phyloP scores from a whole-genome alignment of 495 filamentous ascomycete genomes.

The Jackrogersella multiformis region DNA sequence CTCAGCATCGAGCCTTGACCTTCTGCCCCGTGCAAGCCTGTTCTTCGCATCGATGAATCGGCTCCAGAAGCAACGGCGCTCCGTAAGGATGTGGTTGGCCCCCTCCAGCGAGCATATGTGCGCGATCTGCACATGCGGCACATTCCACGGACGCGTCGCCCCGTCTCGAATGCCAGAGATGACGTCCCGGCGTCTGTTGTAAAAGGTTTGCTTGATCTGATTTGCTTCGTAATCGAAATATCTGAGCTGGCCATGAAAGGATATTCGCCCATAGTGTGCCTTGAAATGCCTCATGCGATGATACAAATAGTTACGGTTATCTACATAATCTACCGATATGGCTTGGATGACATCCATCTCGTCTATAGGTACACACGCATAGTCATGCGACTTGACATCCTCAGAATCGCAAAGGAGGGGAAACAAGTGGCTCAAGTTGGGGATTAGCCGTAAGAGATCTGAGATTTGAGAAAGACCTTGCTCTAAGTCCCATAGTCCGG shows the following conservation, averaged over 20 bases:
- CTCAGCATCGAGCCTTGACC: neutral
- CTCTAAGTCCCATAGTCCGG: neutral
- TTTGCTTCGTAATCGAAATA: neutral
- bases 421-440: slow-evolving; percentile 3
- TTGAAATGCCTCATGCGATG: neutral
- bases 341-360: slow-evolving; percentile 1
- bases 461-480: neutral
- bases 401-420: neutral
- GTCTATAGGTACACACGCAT: slow-evolving; percentile 2
- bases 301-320: neutral
- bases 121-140: neutral
- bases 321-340: neutral
- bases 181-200: neutral
- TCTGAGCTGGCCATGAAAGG: neutral
- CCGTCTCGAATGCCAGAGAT: neutral
- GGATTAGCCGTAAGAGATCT: neutral
- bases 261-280: neutral
- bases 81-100: neutral
- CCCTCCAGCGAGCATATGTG: neutral
- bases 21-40: neutral
- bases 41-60: neutral
- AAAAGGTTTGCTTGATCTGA: neutral
- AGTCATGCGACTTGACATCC: neutral
- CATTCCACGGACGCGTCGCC: neutral
- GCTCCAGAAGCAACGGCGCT: slow-evolving; percentile 1